phyloP scores from a whole-genome alignment of 495 filamentous ascomycete species.

The Neurospora africana region DNA sequence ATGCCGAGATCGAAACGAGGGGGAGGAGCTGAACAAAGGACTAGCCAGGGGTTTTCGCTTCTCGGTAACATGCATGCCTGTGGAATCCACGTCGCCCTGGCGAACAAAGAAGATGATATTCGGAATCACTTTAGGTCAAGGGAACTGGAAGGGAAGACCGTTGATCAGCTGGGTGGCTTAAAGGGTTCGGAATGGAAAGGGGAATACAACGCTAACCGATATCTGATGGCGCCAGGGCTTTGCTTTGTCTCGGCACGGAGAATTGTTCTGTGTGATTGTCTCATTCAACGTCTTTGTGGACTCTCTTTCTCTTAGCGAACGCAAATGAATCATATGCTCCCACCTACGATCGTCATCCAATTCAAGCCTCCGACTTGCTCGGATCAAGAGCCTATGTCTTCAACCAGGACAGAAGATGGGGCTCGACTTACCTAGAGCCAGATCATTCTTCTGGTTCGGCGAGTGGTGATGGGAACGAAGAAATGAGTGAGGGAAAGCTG shows the following conservation, averaged over 20 bases:
- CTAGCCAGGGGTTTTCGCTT: background rate
- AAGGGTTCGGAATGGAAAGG: background rate
- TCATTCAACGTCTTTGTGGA: too few species aligned
- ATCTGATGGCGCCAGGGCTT: background rate
- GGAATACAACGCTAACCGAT: background rate
- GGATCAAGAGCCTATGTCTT: background rate
- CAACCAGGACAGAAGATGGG: background rate
- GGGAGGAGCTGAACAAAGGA: background rate
- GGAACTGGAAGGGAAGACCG: background rate
- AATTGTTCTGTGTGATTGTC: background rate
- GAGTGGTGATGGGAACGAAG: background rate
- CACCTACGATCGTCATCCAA: background rate
- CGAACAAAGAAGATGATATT: background rate
- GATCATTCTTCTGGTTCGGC: background rate
- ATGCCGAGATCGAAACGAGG: background rate
- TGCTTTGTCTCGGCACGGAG: background rate
- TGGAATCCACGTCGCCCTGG: background rate
- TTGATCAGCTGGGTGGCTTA: background rate
- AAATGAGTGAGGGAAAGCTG: background rate
- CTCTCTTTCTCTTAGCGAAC: background rate
- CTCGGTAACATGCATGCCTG: background rate
- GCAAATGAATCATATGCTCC: background rate
- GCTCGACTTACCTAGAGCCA: background rate
- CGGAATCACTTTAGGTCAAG: background rate
- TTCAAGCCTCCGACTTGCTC: background rate